Base-by-base conservation (phyloP, 495 filamentous ascomycete species). In the Penicillium angulare region DNA sequence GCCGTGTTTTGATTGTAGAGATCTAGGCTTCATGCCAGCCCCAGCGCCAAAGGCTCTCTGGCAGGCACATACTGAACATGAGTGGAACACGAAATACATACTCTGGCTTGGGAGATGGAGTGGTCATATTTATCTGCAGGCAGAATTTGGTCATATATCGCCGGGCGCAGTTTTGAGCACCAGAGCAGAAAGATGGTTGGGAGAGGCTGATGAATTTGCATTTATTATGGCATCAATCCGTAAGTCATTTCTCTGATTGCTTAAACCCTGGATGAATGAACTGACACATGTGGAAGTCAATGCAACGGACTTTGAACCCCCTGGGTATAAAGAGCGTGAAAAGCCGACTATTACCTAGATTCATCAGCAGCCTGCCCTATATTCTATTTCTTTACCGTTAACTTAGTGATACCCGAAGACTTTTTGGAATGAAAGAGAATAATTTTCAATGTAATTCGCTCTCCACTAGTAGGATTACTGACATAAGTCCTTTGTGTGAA, bases 21-120 rank as follows among this genome's bases (percentile, higher is more conserved):
- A 73, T 18, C 57, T 75, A 1, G 66, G 65, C 3, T 69, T 68
- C 45, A 63, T 73, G 57, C 69, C 67, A 10, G 52, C 52, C 6
- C 52, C 70, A 1, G 67, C 66, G 1, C 53, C 72, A 12, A 75
- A 75, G 51, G 58, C 58, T 17, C 68, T 73, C 16, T 75, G 72
- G 72, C 61, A 71, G 33, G 68, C 70, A 1, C 54, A 51, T 2
- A 55, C 62, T 9, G 62, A 64, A 47, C 52, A 66, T 26, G 59
- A 66, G 16, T 75, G 69, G 68, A 60, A 68, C 41, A 51, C 43
- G 0, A 24, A 59, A 8, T 73, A 75, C 46, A 63, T 55, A 15
- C 54, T 62, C 0, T 73, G 68, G 68, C 49, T 75, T 15, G 55
- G 56, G 1, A 56, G 67, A 44, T 75, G 72, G 70, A 56, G 56